These are phyloP conservation scores for Colletotrichum graminicola DNA, from an alignment of 2,329 filamentous ascomycete species.

Conservation along the genomic window DNA sequence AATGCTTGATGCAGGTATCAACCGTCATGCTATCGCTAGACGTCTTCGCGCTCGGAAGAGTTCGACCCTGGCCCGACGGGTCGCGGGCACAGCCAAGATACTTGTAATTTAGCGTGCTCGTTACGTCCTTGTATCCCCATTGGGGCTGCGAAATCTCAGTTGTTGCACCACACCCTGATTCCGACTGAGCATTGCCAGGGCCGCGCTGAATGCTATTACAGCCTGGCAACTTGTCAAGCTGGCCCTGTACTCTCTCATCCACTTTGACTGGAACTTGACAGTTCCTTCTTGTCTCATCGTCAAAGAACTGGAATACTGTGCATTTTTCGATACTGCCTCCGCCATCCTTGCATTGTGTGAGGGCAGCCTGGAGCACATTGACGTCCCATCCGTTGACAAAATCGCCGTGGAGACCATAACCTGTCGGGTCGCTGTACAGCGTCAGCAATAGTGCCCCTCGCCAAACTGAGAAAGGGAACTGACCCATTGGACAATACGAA, in stretches of 20 bases:
- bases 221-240: conserved; percentile 65
- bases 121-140: conserved; percentile 60
- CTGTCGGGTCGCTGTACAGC: conserved; percentile 61
- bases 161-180: conserved; percentile 51
- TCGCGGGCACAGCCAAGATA: conserved; percentile 65
- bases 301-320: conserved; percentile 61
- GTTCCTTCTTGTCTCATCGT: conserved; percentile 53
- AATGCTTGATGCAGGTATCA: conserved; percentile 50
- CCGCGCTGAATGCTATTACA: conserved; percentile 60
- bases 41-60: conserved; percentile 48
- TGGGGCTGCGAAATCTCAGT: conserved; percentile 53
- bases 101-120: conserved; percentile 57
- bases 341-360: conserved; percentile 73
- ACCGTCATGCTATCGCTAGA: conserved; percentile 52
- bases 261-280: conserved; percentile 65
- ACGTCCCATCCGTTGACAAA: conserved; percentile 81
- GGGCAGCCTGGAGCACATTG: conserved; percentile 72
- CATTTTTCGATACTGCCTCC: conserved; percentile 72
- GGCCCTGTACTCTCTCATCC: conserved; percentile 59
- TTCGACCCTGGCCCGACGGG: conserved; percentile 46
- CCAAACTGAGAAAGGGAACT: conserved; percentile 5
- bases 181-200: conserved; percentile 43
- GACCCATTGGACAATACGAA: conserved; percentile 76
- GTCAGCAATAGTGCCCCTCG: conserved; percentile 53
- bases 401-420: conserved; percentile 78